Conservation (phyloP, 2,329 filamentous ascomycete species). For the Pseudocercospora musae region DNA sequence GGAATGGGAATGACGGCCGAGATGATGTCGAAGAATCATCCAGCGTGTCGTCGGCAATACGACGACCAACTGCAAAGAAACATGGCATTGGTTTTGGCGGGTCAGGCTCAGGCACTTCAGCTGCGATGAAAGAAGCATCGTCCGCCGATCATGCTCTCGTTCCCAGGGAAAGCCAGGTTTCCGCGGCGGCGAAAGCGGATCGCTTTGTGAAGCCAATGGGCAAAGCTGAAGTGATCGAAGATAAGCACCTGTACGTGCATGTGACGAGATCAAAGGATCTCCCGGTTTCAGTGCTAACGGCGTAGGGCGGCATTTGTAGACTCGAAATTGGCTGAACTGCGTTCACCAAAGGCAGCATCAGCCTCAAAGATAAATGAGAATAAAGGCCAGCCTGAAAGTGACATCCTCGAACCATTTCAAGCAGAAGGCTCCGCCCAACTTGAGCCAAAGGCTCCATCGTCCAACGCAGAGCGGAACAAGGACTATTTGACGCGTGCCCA, state of each 20-base stretch:
- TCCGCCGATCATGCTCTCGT: slow-evolving; percentile 13
- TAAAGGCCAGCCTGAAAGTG: background rate
- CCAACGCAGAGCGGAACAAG: background rate
- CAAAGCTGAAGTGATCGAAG: slow-evolving; percentile 58
- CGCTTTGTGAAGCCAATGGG: slow-evolving; percentile 74
- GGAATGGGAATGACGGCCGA: background rate
- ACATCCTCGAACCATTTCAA: background rate
- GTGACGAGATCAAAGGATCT: slow-evolving; percentile 3
- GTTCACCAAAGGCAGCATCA: slow-evolving; percentile 12
- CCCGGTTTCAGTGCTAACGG: slow-evolving; percentile 55
- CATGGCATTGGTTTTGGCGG: slow-evolving; percentile 32
- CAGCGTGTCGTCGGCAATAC: slow-evolving; percentile 7
- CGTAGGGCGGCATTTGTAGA: slow-evolving; percentile 83
- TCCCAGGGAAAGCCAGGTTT: slow-evolving; percentile 11
- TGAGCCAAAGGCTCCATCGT: background rate
- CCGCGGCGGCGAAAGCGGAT: slow-evolving; percentile 38
- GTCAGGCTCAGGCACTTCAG: background rate
- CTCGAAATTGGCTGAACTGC: slow-evolving; percentile 65
- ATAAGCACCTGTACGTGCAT: slow-evolving; percentile 73
- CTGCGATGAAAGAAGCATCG: background rate
- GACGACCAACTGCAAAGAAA: slow-evolving; percentile 22
- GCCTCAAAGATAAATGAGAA: background rate
- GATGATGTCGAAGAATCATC: background rate
- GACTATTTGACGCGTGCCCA: slow-evolving; percentile 2
- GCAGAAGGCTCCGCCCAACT: background rate